Evolutionary conservation across 495 filamentous ascomycete species (phyloP).

Genomic region (Tuber umbilicatum): DNA sequence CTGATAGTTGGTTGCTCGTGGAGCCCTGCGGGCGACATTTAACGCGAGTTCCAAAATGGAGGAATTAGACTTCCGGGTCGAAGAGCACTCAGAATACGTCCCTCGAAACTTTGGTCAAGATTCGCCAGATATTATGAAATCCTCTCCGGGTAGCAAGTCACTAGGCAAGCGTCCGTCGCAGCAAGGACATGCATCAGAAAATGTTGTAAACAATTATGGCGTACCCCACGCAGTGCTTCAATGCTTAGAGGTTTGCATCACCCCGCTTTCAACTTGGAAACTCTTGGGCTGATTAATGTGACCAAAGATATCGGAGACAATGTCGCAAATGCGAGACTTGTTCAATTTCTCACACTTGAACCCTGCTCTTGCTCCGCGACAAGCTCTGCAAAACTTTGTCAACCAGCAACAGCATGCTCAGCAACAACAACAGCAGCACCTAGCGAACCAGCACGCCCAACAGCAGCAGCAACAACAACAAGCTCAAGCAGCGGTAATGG

Average conservation of each 20-base stretch:
- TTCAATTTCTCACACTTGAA: constrained; percentile 50
- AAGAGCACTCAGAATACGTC: constrained; percentile 52
- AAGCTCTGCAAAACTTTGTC: constrained; percentile 49
- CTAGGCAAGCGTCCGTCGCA: constrained; percentile 49
- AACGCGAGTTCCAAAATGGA: constrained; percentile 53
- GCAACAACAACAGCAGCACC: constrained; percentile 43
- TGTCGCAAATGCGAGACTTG: constrained; percentile 53
- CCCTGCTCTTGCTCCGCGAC: constrained; percentile 46
- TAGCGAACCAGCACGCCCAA: constrained; percentile 41
- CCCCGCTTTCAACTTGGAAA: not conserved
- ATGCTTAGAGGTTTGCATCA: constrained; percentile 49
- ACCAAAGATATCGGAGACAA: constrained; percentile 52
- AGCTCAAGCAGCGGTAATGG: constrained; percentile 23
- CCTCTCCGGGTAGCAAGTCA: constrained; percentile 54
- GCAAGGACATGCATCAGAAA: constrained; percentile 50
- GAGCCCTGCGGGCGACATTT: constrained; percentile 50
- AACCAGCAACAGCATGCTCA: constrained; percentile 41
- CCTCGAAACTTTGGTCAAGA: constrained; percentile 44
- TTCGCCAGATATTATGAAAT: constrained; percentile 48
- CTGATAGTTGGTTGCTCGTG: constrained; percentile 49
- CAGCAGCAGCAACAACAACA: constrained; percentile 35
- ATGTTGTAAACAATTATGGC: constrained; percentile 47
- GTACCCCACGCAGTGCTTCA: constrained; percentile 47
- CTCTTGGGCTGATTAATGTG: constrained; percentile 5
- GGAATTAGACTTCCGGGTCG: constrained; percentile 51